phyloP scores from a whole-genome alignment of 345 rosid genomes.

The Clarkia xantiana region DNA sequence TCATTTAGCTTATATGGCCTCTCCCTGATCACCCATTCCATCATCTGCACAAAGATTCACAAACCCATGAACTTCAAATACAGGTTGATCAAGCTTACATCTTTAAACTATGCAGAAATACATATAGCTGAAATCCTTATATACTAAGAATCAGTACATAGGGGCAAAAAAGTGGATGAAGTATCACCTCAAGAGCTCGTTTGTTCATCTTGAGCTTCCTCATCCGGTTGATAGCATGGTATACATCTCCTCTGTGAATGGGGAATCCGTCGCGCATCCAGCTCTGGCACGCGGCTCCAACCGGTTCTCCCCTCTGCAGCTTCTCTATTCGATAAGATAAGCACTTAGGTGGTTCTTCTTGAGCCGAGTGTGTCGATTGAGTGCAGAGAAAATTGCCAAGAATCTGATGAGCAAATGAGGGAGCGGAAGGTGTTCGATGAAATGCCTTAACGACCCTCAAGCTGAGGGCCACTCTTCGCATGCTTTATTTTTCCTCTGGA shows the following conservation, averaged over 20 bases:
- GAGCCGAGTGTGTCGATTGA: slow-evolving; percentile 6
- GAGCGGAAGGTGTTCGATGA: slow-evolving; percentile 29
- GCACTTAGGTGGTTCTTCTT: slow-evolving; percentile 26
- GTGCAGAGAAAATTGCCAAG: slow-evolving; percentile 21
- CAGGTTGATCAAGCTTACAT: not conserved
- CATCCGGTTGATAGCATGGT: slow-evolving; percentile 62
- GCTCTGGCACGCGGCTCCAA: slow-evolving; percentile 61
- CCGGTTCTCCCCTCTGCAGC: slow-evolving; percentile 40
- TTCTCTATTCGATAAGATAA: slow-evolving; percentile 67
- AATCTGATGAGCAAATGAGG: slow-evolving; percentile 4
- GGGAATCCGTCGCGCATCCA: slow-evolving; percentile 86
- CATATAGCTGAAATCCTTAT: not conserved
- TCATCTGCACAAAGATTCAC: slow-evolving; percentile 33
- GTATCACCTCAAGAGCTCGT: slow-evolving; percentile 55
- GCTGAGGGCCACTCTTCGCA: not conserved
- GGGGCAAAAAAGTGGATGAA: slow-evolving; percentile 1
- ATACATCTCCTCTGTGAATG: slow-evolving; percentile 61
- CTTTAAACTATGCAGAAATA: not conserved
- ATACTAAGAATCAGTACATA: not conserved
- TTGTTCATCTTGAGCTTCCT: slow-evolving; percentile 55
- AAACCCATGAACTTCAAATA: slow-evolving; percentile 2
- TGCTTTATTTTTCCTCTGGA: not conserved
- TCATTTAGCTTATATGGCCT: slow-evolving; percentile 72
- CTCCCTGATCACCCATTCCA: slow-evolving; percentile 94
- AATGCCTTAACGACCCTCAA: slow-evolving; percentile 27